Base-by-base conservation (phyloP, 306 rosid genomes). In the Rosa multiflora region DNA sequence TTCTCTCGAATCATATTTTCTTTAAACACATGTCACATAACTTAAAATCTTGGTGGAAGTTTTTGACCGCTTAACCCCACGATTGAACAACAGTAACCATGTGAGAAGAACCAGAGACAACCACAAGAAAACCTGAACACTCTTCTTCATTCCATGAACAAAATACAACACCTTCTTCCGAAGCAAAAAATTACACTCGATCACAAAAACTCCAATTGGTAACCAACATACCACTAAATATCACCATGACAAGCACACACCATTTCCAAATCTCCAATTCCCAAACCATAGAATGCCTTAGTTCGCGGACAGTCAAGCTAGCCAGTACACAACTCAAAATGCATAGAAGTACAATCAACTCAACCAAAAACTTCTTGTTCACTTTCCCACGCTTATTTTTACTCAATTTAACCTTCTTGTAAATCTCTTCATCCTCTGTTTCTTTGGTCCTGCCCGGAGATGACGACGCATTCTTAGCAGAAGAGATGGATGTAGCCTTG, bases 131-230 rank as follows among this genome's bases (percentile, higher is more conserved):
- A 89, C 87, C 81, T 87, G 88, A 46, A 90, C 96, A 82, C 85
- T 89, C 86, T 87, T 88, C 88, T 91, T 93, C 86, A 95, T 76
- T 9, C 96, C 99, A 87, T 95, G 94, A 66, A 95, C 97, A 88
- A 95, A 95, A 85, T 93, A 91, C 26, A 95, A 70, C 52, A 93
- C 97, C 82, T 91, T 93, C 83, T 87, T 91, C 87, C 79, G 88
- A 44, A 88, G 88, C 82, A 93, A 78, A 70, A 93, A 93, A 87
- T 95, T 95, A 74, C 84, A 79, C 82, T 95, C 99, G 76, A 95
- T 93, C 84, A 95, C 53, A 82, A 93, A 90, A 29, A 95, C 94
- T 35, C 99, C 97, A 89, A 17, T 76, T 84, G 3, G 93, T 89
- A 71, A 91, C 80, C 82, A 91, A 70, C 91, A 90, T 69, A 42